Evolutionary conservation across 805 yeast species (phyloP).

Genomic region (Candida insectalens): DNA sequence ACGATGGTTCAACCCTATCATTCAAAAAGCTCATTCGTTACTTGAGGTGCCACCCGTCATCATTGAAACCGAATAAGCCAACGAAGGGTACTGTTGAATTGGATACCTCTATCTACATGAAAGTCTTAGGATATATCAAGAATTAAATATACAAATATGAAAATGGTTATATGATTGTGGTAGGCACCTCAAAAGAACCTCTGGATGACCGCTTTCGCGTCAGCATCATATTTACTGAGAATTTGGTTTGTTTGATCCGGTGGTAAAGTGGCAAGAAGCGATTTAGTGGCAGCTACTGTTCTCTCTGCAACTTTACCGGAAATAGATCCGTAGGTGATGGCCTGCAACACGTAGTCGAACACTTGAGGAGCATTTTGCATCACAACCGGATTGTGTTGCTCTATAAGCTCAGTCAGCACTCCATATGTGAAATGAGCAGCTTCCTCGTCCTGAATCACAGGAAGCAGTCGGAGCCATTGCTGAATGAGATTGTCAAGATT

Average conservation of each 20-base stretch:
- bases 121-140: too few species aligned
- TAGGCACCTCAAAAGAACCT: slow-evolving; percentile 23
- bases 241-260: slow-evolving; percentile 59
- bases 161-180: too few species aligned
- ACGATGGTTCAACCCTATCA: slow-evolving; percentile 21
- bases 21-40: slow-evolving; percentile 19
- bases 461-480: slow-evolving; percentile 77
- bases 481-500: slow-evolving; percentile 52
- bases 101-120: too few species aligned
- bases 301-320: slow-evolving; percentile 63
- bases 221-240: slow-evolving; percentile 52
- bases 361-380: slow-evolving; percentile 43
- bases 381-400: slow-evolving; percentile 53
- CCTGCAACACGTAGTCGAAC: slow-evolving; percentile 64
- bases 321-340: slow-evolving; percentile 57
- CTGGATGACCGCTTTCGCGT: slow-evolving; percentile 43
- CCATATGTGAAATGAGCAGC: slow-evolving; percentile 81
- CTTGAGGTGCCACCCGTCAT: slow-evolving; percentile 22
- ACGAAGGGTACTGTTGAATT: slow-evolving; percentile 18
- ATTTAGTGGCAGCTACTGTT: slow-evolving; percentile 53
- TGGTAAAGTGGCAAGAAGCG: slow-evolving; percentile 54
- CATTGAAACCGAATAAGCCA: slow-evolving; percentile 24
- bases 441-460: slow-evolving; percentile 74
- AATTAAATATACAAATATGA: too few species aligned
- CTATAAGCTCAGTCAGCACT: slow-evolving; percentile 65